Evolutionary conservation across 192 early-diverging fungal genomes (phyloP).

Genomic region (Linnemannia elongata): DNA sequence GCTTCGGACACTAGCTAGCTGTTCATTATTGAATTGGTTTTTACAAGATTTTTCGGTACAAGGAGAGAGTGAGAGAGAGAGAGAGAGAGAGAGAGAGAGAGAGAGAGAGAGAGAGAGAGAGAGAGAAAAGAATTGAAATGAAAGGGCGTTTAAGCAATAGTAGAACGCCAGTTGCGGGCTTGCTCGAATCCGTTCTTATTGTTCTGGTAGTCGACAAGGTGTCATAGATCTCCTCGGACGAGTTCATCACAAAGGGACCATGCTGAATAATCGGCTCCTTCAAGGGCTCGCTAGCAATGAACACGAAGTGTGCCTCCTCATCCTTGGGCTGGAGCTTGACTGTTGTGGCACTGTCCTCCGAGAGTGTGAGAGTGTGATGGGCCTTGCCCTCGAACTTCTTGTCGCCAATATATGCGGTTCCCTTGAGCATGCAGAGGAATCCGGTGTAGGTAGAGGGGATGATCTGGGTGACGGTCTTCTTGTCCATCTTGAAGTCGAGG

Average conservation of each 20-base stretch:
- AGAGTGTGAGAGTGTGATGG: no score
- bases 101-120: no score
- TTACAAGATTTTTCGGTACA: no score
- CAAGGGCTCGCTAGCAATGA: constrained; percentile 65
- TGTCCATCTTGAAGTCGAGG: constrained; percentile 43
- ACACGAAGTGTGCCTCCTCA: constrained; percentile 36
- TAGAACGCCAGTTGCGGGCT: constrained; percentile 63
- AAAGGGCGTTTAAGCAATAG: constrained; percentile 17
- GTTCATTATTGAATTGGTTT: no score
- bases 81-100: no score
- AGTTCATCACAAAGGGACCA: constrained; percentile 81
- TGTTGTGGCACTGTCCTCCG: constrained; percentile 34
- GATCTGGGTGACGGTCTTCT: constrained; percentile 33
- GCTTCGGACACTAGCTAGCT: no score
- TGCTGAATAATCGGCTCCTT: constrained; percentile 67
- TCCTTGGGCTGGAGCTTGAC: constrained; percentile 44
- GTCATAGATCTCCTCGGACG: constrained; percentile 66
- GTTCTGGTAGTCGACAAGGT: constrained; percentile 71
- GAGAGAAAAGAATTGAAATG: no score
- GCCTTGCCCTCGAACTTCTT: no score
- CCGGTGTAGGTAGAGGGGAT: constrained; percentile 47
- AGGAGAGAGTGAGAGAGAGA: no score
- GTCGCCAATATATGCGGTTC: no score
- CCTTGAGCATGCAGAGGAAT: no score
- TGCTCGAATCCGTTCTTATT: constrained; percentile 79